Base-by-base conservation (phyloP, 345 rosid genomes). In the Hirschfeldia incana region DNA sequence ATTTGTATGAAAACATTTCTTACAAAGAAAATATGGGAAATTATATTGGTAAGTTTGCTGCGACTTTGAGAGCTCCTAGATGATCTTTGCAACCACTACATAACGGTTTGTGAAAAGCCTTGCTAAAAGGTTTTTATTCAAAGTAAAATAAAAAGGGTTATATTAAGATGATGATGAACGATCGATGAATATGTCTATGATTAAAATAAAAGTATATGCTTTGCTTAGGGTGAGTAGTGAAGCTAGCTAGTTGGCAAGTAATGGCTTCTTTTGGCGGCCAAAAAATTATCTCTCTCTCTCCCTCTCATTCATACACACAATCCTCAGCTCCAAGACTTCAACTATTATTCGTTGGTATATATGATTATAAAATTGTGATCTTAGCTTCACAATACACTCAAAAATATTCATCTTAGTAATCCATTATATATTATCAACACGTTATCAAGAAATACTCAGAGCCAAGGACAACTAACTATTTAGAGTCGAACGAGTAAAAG, bases 231-330 rank as follows among this genome's bases (percentile, higher is more conserved):
- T 57, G 76, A 70, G 83, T 57, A 80, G 76, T 58, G 76, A 80
- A 80, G 83, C 76, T 75, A 80, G 75, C 76, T 80, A 75, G 83
- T 80, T 80, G 76, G 42, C 83, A 80, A 75, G 76, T 80, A 39
- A 75, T 75, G 73, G 68, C 73, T 80, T 80, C 46, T 57, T 75
- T 80, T 80, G 83, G 46, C 80, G 76, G 80, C 83, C 76, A 80
- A 80, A 76, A 76, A 75, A 70, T 76, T 80, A 26, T 68, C 79
- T 74, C 79, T 62, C 69, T 33, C 11, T 80, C 32, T 68, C 79
- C 68, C 79, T 62, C 69, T 33, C 11, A 3, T 6, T 11, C 29
- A 36, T 34, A 53, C 65, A 72, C 32, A 71, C 81, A 58, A 78
- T 72, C 73, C 73, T 72, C 64, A 16, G 66, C 55, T 30, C 73